Evolutionary conservation across 257 asterid genomes (phyloP).

Genomic region (Solanum sejunctum): DNA sequence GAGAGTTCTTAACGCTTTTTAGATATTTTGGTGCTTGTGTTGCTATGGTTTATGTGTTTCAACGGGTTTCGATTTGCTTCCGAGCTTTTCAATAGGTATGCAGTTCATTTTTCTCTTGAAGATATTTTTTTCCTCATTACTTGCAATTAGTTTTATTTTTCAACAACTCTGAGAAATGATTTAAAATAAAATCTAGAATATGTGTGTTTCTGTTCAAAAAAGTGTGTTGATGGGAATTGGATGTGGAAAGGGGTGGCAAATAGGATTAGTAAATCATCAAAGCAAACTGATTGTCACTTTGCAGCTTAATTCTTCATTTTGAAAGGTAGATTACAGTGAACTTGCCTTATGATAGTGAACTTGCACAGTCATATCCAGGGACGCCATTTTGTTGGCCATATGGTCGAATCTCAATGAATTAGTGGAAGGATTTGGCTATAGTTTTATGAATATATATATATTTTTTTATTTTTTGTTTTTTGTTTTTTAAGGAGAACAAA

Average conservation of each 20-base stretch:
- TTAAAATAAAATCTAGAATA: too few species aligned
- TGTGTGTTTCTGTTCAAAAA: not conserved
- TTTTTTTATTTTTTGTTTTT: too few species aligned
- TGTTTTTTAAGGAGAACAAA: too few species aligned
- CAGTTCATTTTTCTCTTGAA: not conserved
- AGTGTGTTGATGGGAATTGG: not conserved
- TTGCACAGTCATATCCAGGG: not conserved
- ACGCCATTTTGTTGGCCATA: not conserved
- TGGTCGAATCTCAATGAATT: not conserved
- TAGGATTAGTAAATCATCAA: not conserved
- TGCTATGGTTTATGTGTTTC: slow-evolving; percentile 69
- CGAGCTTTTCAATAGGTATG: slow-evolving; percentile 39
- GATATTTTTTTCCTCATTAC: not conserved
- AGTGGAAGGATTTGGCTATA: not conserved
- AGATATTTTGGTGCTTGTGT: slow-evolving; percentile 19
- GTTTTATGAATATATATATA: not conserved
- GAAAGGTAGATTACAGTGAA: not conserved
- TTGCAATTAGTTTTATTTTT: too few species aligned
- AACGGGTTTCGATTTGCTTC: slow-evolving; percentile 39
- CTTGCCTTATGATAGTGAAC: not conserved
- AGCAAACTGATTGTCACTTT: not conserved
- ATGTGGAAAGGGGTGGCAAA: not conserved
- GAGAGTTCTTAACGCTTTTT: too few species aligned
- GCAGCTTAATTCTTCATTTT: not conserved
- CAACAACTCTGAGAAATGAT: too few species aligned